A percentile compares a stretch with the other conserved stretches of the same genome.
Evolutionary conservation across 1,284 basidiomycete genomes (phyloP).

Genomic region (Neolentinus lepideus): DNA sequence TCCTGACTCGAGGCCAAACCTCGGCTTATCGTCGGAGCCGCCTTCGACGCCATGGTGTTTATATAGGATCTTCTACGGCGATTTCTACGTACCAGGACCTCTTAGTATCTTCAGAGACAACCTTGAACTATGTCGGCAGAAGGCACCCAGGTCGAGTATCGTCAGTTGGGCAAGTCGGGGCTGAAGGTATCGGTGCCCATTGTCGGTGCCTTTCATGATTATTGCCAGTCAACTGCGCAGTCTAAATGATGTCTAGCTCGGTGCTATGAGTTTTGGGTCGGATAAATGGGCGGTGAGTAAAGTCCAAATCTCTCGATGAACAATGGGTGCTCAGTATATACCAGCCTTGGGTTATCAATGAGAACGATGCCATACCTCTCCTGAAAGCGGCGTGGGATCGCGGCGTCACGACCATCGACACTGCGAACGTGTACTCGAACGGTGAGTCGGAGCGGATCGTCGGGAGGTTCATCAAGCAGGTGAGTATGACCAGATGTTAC

Average conservation of each 20-base stretch:
- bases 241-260: constrained; percentile 22
- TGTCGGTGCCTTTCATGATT: constrained; percentile 14
- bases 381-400: constrained; percentile 3
- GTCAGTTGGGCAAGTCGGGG: constrained; percentile 39
- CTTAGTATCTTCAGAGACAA: background rate
- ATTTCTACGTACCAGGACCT: background rate
- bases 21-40: background rate
- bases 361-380: constrained; percentile 23
- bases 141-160: constrained; percentile 21
- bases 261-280: constrained; percentile 41
- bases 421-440: constrained; percentile 16
- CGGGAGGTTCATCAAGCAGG: constrained; percentile 22
- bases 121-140: too few species aligned
- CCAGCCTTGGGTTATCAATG: constrained; percentile 37
- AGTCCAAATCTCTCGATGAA: background rate
- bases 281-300: constrained; percentile 26
- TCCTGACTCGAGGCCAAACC: background rate
- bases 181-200: constrained; percentile 44
- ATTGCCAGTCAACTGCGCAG: background rate
- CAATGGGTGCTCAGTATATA: background rate
- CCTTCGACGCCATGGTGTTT: too few species aligned
- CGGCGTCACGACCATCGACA: constrained; percentile 14
- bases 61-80: background rate
- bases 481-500: constrained; percentile 3
- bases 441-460: constrained; percentile 24